A percentile compares a stretch with the other conserved stretches of the same genome.
Evolutionary conservation across 176 grass and related monocot genomes (phyloP).

Genomic region (Areca catechu): DNA sequence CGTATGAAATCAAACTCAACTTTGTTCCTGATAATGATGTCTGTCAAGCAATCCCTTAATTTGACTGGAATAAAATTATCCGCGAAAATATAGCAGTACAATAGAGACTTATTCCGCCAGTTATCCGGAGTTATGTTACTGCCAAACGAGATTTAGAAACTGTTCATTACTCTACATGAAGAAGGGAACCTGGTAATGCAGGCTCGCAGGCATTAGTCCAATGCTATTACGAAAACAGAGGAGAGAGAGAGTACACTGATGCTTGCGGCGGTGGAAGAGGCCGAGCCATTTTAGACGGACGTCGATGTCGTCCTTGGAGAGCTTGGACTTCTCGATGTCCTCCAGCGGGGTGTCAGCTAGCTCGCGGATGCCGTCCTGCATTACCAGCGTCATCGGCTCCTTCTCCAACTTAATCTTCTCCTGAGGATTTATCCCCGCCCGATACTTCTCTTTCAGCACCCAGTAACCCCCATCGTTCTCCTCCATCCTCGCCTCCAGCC

Average conservation of each 20-base stretch:
- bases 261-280: slow-evolving; percentile 96
- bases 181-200: no score
- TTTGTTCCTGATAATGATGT: no score
- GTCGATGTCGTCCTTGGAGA: slow-evolving; percentile 84
- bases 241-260: slow-evolving; percentile 45
- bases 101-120: no score
- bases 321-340: slow-evolving; percentile 60
- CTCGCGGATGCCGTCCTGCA: slow-evolving; percentile 63
- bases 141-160: no score
- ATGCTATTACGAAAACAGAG: not conserved
- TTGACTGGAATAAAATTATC: no score
- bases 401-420: slow-evolving; percentile 95
- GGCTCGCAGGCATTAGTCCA: no score
- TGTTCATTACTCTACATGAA: no score
- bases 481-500: slow-evolving; percentile 66
- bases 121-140: no score
- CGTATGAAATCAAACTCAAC: no score
- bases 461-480: slow-evolving; percentile 46
- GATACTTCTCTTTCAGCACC: slow-evolving; percentile 79
- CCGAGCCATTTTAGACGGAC: slow-evolving; percentile 94
- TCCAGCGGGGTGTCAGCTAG: slow-evolving; percentile 54
- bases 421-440: slow-evolving; percentile 66
- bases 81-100: no score
- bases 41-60: no score
- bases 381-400: slow-evolving; percentile 76